Base-by-base conservation (phyloP, 805 yeast genomes). In the Saccharomycopsis schoenii region DNA sequence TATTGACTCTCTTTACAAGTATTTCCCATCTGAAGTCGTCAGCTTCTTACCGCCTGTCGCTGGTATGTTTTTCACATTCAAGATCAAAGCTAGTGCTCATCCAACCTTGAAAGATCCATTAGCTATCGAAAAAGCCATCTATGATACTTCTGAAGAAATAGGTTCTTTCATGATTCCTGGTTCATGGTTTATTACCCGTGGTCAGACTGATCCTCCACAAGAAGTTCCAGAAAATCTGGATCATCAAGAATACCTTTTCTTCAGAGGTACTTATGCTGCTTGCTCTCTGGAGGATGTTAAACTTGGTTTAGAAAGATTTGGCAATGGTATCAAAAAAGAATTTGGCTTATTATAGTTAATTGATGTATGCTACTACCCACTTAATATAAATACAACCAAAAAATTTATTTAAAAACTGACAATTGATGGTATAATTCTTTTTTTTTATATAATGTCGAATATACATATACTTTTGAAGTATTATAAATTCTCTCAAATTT, bases 261-360 rank as follows among this genome's bases (percentile, higher is more conserved):
- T 86, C 75, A 86, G 96, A 82, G 96, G 96, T 66, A 88, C 96
- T 37, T 88, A 86, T 66, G 96, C 94, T 59, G 94, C 96, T 58
- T 93, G 88, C 52, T 85, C 90, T 29, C 77, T 85, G 66, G 89
- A 85, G 60, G 73, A 79, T 63, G 77, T 88, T 66, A 80, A 71
- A 59, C 65, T 68, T 15, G 94, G 94, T 67, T 70, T 88, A 64
- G 80, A 82, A 70, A 83, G 86, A 72, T 83, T 87, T 65, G 89
- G 89, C 65, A 73, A 75, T 59, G 90, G 89, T 59, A 77, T 83
- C 57, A 75, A 76, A 64, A 75, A 76, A 57, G 91, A 84, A 72
- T 88, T 63, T 50, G 62, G 60, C 15, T 39, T 58, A 17, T 10
- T 2, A n/a, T 57, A 29, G 29, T 25, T 25, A 54, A 25, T 54